These are phyloP conservation scores for Phylloporus arenicola DNA, from an alignment of 768 basidiomycete genomes.

Conservation along the genomic window DNA sequence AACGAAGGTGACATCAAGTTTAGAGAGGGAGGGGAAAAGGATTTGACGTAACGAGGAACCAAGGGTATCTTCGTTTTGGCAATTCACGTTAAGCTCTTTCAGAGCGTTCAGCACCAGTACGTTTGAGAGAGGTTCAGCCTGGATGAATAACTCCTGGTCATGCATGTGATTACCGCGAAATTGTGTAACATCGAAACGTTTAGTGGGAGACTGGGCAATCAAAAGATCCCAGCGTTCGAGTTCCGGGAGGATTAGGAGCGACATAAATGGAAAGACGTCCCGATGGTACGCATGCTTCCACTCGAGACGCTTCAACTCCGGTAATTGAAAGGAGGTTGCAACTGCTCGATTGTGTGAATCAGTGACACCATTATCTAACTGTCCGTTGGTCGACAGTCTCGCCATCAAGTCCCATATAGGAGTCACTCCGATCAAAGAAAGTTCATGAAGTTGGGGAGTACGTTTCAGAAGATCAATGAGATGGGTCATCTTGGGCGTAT, in stretches of 20 bases:
- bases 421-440: slow-evolving; percentile 39
- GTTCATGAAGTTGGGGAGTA: slow-evolving; percentile 38
- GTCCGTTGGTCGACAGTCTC: slow-evolving; percentile 9
- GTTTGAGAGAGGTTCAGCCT: slow-evolving; percentile 24
- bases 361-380: slow-evolving; percentile 2
- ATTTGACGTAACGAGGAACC: slow-evolving; percentile 39
- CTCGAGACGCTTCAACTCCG: slow-evolving; percentile 38
- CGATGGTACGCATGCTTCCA: slow-evolving; percentile 43
- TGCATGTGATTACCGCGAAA: slow-evolving; percentile 29
- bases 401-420: slow-evolving; percentile 35
- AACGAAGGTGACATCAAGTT: slow-evolving; percentile 40
- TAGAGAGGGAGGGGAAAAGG: slow-evolving; percentile 40
- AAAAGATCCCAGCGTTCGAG: slow-evolving; percentile 43
- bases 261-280: slow-evolving; percentile 41
- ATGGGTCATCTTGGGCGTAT: slow-evolving; percentile 36
- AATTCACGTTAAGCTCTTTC: slow-evolving; percentile 41
- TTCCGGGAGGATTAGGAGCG: slow-evolving; percentile 35
- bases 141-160: slow-evolving; percentile 28
- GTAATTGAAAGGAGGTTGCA: slow-evolving; percentile 30
- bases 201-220: slow-evolving; percentile 32
- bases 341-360: slow-evolving; percentile 6
- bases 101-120: slow-evolving; percentile 28
- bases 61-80: slow-evolving; percentile 36
- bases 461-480: slow-evolving; percentile 34
- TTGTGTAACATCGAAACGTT: slow-evolving; percentile 23